Base-by-base conservation (phyloP, 1,284 basidiomycete genomes). In the Baeospora myosura region DNA sequence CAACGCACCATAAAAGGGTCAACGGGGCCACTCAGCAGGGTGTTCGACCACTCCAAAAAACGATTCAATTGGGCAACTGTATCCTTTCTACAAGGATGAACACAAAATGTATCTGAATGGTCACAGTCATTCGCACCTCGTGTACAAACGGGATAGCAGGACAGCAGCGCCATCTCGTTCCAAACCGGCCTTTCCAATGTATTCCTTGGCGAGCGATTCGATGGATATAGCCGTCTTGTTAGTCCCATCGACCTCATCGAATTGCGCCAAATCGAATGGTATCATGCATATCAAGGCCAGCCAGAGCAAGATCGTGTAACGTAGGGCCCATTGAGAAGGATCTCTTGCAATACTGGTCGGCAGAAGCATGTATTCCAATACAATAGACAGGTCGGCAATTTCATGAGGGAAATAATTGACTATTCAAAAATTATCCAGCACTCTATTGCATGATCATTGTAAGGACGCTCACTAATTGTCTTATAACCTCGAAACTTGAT, bases 401-500 rank as follows among this genome's bases (percentile, higher is more conserved):
- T 90, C 81, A 56, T 96, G 92, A 25, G 95, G 92, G 55, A 97
- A 94, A 64, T 88, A 92, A 48, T 87, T 82, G 43, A 83, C 92
- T 94, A 50, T n/a, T 34, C 26, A 53, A 49, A 48, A 31, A 33
- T 3, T 22, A 18, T 35, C 29, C n/a, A 21, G 26, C 20, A 28
- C 41, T 24, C 40, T 3, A 40, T 24, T 14, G 14, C n/a, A n/a
- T n/a, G n/a, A n/a, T n/a, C n/a, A 4, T 35, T 31, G 31, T 38
- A 10, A 42, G 38, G 33, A 41, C 35, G 78, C 85, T 63, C 51
- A 95, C 93, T 80, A 62, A 97, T 87, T 3, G 85, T 83, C 67
- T 98, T 98, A 64, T 88, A 81, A 18, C 96, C 95, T 46, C 96
- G 74, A 34, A 84, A 87, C 60, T 94, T 98, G 58, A 90, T 77